Base-by-base conservation (phyloP, 2,329 filamentous ascomycete genomes). In the Hypoxylon sp. region DNA sequence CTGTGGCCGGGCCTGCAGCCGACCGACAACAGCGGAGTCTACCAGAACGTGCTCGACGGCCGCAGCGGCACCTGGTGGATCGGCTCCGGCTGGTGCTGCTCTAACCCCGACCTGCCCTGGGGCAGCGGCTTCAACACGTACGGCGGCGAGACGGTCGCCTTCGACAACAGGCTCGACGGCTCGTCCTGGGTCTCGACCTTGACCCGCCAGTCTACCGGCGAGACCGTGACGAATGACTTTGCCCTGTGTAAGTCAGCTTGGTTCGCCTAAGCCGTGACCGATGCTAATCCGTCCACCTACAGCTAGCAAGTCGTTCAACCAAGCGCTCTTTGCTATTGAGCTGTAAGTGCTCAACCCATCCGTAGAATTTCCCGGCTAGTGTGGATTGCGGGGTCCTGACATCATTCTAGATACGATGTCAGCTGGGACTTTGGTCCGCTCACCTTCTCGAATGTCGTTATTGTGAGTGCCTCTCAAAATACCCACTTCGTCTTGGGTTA, bases 391-490 rank as follows among this genome's bases (percentile, higher is more conserved):
- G 24, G 11, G 1, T 15, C 13, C 17, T 58, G 6, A 58, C 11
- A 20, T 20, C 18, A 38, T 11, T 18, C 2, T 46, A 72, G 71
- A 1, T 71, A 70, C 15, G 72, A 69, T 37, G 70, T 74, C 8
- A 61, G 60, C n/a, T 78, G 75, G 75, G 67, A 75, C 59, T 78
- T 78, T 57, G 75, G 76, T 2, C 54, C 67, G 9, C 66, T 78
- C n/a, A 70, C 69, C 6, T 78, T 73, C 52, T 60, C 78, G 58
- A 74, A 78, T 42, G 72, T 86, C 55, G 79, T 79, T 48, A 82
- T 83, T 4, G 81, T 82, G 60, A 69, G 72, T 63, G 7, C 33
- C 48, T 23, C 29, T 13, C 20, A n/a, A 35, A 27, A n/a, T 18
- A 10, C 6, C 26, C 13, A 13, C 6, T 10, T 27, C 8, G 21